Evolutionary conservation across 352 stramenopile species (phyloP).

Genomic region (Globisporangium carolinianum): DNA sequence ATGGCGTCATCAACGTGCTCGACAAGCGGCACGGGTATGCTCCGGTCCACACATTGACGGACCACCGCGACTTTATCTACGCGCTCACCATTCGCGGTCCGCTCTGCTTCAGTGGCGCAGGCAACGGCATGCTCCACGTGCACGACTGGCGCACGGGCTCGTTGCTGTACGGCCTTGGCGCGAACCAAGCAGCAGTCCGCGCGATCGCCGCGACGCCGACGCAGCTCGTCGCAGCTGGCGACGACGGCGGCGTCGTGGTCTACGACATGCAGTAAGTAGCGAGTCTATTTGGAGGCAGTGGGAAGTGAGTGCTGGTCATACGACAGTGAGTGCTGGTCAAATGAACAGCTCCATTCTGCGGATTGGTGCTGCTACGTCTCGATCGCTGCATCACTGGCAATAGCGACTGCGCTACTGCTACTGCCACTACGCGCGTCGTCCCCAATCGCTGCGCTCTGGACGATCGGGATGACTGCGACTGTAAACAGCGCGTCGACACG

Average conservation of each 20-base stretch:
- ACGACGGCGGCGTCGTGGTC: slow-evolving; percentile 77
- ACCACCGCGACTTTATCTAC: slow-evolving; percentile 89
- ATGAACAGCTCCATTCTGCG: too few species aligned
- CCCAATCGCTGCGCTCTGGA: slow-evolving; percentile 15
- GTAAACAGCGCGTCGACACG: slow-evolving; percentile 42
- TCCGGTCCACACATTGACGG: slow-evolving; percentile 43
- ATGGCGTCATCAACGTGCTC: slow-evolving; percentile 72
- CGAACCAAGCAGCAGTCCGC: slow-evolving; percentile 73
- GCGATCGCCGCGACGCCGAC: slow-evolving; percentile 45
- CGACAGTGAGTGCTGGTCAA: too few species aligned
- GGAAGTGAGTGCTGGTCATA: too few species aligned
- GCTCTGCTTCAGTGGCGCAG: slow-evolving; percentile 75
- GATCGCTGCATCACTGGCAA: background rate
- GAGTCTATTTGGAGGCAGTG: too few species aligned
- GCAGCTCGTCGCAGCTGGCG: slow-evolving; percentile 62
- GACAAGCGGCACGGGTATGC: slow-evolving; percentile 53
- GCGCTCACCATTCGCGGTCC: slow-evolving; percentile 53
- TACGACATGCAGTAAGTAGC: slow-evolving; percentile 55
- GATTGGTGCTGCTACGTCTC: background rate
- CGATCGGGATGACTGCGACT: slow-evolving; percentile 21
- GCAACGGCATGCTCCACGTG: slow-evolving; percentile 82
- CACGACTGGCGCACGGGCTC: slow-evolving; percentile 68
- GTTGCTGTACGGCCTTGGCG: slow-evolving; percentile 76
- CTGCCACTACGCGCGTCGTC: slow-evolving; percentile 7
- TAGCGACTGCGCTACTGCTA: background rate